A percentile compares a stretch with the other conserved stretches of the same genome.
Evolutionary conservation across 192 early-diverging fungal species (phyloP).

Genomic region (Podila epigama): DNA sequence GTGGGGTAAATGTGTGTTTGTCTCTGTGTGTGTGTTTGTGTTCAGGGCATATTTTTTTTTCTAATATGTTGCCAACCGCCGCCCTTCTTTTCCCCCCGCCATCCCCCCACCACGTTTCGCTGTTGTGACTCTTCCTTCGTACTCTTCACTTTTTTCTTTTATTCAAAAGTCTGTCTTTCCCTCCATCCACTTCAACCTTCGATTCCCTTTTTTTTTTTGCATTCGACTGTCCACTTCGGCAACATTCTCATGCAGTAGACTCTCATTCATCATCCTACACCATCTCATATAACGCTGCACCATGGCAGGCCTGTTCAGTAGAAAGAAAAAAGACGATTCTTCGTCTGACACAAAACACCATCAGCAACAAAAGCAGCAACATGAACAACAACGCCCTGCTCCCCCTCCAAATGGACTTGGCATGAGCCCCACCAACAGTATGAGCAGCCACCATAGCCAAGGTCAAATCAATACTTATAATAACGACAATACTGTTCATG

Average conservation of each 20-base stretch:
- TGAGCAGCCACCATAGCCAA: conserved; percentile 13
- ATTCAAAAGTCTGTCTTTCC: not conserved
- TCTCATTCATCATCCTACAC: not conserved
- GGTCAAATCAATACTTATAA: not conserved
- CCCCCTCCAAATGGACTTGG: conserved; percentile 34
- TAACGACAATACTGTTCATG: not conserved
- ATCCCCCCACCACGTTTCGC: not conserved
- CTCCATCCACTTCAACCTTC: not conserved
- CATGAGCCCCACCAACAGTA: not conserved
- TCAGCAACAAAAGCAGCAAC: not conserved
- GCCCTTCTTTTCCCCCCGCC: not conserved
- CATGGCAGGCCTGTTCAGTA: conserved; percentile 22
- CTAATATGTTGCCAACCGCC: not conserved
- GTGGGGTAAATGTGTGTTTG: no score
- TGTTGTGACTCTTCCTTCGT: not conserved
- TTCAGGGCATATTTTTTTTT: no score
- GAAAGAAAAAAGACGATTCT: conserved; percentile 40
- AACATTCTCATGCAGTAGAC: not conserved
- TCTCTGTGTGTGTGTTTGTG: no score
- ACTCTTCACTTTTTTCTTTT: not conserved
- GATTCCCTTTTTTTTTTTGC: not conserved
- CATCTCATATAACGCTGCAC: not conserved
- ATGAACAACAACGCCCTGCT: conserved; percentile 35
- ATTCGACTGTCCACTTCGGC: not conserved
- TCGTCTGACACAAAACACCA: not conserved